Base-by-base conservation (phyloP, 352 stramenopile genomes). In the Pseudoperonospora humuli region DNA sequence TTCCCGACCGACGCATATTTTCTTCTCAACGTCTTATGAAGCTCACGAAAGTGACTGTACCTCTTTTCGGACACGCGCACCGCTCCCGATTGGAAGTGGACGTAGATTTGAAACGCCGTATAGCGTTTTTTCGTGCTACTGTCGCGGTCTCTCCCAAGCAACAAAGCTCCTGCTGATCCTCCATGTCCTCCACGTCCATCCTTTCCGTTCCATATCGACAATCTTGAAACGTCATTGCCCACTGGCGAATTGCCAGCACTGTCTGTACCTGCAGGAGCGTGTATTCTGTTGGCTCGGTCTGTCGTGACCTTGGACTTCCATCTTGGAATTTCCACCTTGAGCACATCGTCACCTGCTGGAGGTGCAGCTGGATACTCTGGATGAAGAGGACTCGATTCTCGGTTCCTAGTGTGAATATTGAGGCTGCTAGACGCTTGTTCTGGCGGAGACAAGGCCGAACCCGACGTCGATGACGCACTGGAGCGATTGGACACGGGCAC, bases 21-120 rank as follows among this genome's bases (percentile, higher is more conserved):
- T 55, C 67, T 69, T 15, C 81, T 66, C 34, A 93, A 56, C 36
- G 69, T 51, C 55, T 90, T 88, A 64, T 93, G 81, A 15, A 93
- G 66, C 38, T 87, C 78, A 1, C 81, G 75, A 40, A 93, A 93
- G 45, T 93, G 70, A 36, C 67, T 84, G 54, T 91, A 93, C 19
- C 81, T 66, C 61, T 90, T 90, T 60, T 86, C 74, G 7, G 72
- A 57, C 39, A 75, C 64, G 31, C 61, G 72, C 20, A 86, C 56
- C 5, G 65, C 62, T 13, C 72, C 75, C 20, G 69, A 88, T 33
- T 79, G 67, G 64, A 80, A 86, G 47, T 86, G 69, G 37, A 93
- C 72, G 39, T 80, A 74, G 5, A 93, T 61, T 39, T 82, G 65
- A 42, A 90, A 93, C 23, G 85, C 67, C 5, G 80, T 93, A 51